phyloP scores from a whole-genome alignment of 192 early-diverging fungal species.

The Thoreauomyces humboldtii region DNA sequence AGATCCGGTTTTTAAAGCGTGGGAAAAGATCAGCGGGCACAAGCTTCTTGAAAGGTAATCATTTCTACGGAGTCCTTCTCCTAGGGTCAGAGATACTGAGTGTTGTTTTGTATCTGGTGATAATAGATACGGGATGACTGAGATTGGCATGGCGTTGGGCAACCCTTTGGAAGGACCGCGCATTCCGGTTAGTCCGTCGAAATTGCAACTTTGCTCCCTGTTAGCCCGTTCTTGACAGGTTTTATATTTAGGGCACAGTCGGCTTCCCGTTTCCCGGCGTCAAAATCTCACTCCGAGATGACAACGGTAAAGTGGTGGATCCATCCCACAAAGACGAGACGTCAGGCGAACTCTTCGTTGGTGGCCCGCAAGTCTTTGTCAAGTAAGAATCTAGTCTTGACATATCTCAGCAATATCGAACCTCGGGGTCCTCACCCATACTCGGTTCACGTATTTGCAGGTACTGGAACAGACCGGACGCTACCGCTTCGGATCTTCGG shows the following conservation, averaged over 20 bases:
- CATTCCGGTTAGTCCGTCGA: conserved; percentile 14
- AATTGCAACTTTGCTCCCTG: background rate
- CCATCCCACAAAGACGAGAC: background rate
- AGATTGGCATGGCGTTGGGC: conserved; percentile 88
- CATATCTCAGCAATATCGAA: background rate
- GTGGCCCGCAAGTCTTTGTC: conserved; percentile 72
- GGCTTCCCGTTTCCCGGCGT: background rate
- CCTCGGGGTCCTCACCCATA: background rate
- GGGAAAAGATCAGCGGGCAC: conserved; percentile 73
- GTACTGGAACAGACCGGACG: conserved; percentile 72
- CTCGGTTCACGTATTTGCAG: conserved; percentile 8
- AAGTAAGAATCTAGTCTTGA: conserved; percentile 39
- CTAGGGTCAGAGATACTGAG: background rate
- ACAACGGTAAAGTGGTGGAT: background rate
- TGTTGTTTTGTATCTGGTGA: background rate
- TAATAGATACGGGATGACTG: conserved; percentile 75
- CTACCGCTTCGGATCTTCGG: conserved; percentile 68
- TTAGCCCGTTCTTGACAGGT: no score
- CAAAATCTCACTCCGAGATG: background rate
- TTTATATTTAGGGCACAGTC: conserved; percentile 70
- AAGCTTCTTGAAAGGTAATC: conserved; percentile 68
- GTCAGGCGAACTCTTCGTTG: conserved; percentile 72
- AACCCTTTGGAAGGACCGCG: conserved; percentile 44
- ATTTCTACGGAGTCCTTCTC: background rate
- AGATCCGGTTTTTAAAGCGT: conserved; percentile 59